These are phyloP conservation scores for Boletus subparvulus DNA, from an alignment of 768 basidiomycete genomes.

Conservation along the genomic window DNA sequence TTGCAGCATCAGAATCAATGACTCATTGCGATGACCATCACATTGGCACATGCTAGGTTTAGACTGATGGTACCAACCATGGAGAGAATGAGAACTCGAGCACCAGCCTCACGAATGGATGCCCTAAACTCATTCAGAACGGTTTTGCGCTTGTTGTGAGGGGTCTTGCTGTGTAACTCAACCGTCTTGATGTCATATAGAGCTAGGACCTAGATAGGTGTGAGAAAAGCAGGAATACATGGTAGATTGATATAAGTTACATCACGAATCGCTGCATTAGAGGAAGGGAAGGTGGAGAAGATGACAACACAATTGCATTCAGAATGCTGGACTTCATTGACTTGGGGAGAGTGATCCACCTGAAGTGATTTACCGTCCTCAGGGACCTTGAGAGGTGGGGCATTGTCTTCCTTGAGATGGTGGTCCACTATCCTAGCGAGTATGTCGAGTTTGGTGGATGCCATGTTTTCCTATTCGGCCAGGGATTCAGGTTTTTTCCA, in stretches of 20 bases:
- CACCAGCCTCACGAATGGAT: neutral
- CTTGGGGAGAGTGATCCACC: neutral
- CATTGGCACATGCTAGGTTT: neutral
- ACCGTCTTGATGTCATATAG: neutral
- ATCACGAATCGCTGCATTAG: neutral
- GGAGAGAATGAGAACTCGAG: constrained; percentile 14
- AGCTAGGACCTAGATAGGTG: neutral
- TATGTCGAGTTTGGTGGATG: neutral
- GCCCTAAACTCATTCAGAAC: constrained; percentile 1
- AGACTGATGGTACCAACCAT: constrained; percentile 12
- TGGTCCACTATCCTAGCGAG: neutral
- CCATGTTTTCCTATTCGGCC: neutral
- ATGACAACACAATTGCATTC: neutral
- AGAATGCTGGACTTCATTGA: neutral
- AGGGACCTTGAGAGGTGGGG: neutral
- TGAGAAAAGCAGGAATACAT: neutral
- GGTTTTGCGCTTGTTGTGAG: neutral
- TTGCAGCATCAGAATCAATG: too few species aligned
- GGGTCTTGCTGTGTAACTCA: neutral
- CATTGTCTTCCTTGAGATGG: neutral
- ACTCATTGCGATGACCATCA: constrained; percentile 16
- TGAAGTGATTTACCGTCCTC: neutral
- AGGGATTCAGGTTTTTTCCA: neutral
- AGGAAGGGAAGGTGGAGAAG: neutral
- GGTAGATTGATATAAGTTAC: neutral